Evolutionary conservation across 805 yeast species (phyloP), one percentile per base, ranked within the genome.

Genomic region (Priceomyces haplophilus): DNA sequence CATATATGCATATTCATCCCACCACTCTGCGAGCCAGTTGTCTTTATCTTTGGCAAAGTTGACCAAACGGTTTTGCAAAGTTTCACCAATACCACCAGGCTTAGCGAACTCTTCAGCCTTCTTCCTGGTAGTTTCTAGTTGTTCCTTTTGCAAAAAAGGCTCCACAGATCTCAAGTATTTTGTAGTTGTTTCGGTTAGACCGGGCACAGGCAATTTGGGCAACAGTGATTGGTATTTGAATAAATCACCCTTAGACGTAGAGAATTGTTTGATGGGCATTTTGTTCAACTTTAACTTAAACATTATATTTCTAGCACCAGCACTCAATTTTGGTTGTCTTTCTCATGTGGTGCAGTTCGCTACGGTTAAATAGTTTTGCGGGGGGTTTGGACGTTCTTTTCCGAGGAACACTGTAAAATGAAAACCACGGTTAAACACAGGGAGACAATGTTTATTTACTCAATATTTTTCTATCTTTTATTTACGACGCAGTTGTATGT

Each of bases 1-100:
- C 72, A 91, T 72, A 66, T 91, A 91, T 16, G 97, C 96, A 52
- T 85, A 87, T 55, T 86, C 85, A 63, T 91, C 96, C 99, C 99
- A 91, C 76, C 84, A 88, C 46, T 79, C 83, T 37, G 85, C 78
- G 55, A 91, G 74, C 99, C 99, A 91, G 64, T 91, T 91, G 59
- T 88, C 83, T 48, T 79, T 78, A 40, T 65, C 75, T 23, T 65
- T 53, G 21, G 91, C 83, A 51, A 80, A 79, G 19, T 73, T 67
- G 29, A 63, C 57, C 41, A 91, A 74, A 46, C 90, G 76, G 43
- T 70, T 50, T 60, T 91, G 98, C 48, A 91, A 75, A 24, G 61
- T 67, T 41, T 79, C 80, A 13, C 93, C 88, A 35, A 71, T 69
- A 6, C 88, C 88, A 29, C 80, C 79, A 20, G 81, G 67, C 21